Percentiles rank a stretch among this genome's conserved stretches.
phyloP scores from a whole-genome alignment of 208 protist genomes.

The Trypanosoma cruzi region DNA sequence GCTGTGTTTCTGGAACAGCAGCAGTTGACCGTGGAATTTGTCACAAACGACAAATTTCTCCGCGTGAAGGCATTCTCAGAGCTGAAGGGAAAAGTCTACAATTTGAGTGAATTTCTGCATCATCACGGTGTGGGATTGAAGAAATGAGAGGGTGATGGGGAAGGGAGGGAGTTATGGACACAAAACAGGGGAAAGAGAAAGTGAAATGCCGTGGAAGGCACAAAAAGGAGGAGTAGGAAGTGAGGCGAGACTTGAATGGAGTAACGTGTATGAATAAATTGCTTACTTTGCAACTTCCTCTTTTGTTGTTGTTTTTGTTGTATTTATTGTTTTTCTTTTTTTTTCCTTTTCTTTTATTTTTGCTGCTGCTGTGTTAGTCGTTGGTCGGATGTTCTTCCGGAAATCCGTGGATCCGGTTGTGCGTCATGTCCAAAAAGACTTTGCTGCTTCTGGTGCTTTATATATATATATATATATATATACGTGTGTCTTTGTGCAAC shows the following conservation, averaged over 20 bases:
- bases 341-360: too few species aligned
- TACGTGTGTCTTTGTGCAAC: neutral
- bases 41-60: slow-evolving; percentile 86
- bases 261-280: too few species aligned
- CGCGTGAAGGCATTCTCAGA: slow-evolving; percentile 73
- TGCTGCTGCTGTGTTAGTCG: too few species aligned
- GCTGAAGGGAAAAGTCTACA: slow-evolving; percentile 44
- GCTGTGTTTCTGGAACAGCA: slow-evolving; percentile 63
- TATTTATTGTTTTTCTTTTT: too few species aligned
- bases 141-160: neutral
- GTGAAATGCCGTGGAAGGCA: neutral
- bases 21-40: slow-evolving; percentile 44
- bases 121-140: neutral
- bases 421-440: neutral
- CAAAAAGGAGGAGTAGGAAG: too few species aligned
- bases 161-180: neutral
- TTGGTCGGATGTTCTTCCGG: too few species aligned
- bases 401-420: neutral
- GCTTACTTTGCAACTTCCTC: too few species aligned
- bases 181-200: too few species aligned
- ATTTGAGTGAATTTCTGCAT: slow-evolving; percentile 38
- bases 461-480: neutral
- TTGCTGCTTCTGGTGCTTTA: neutral
- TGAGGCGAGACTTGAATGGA: too few species aligned
- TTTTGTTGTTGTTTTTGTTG: too few species aligned